Conservation (phyloP, 352 stramenopile genomes). For the Phytophthora ohioensis region DNA sequence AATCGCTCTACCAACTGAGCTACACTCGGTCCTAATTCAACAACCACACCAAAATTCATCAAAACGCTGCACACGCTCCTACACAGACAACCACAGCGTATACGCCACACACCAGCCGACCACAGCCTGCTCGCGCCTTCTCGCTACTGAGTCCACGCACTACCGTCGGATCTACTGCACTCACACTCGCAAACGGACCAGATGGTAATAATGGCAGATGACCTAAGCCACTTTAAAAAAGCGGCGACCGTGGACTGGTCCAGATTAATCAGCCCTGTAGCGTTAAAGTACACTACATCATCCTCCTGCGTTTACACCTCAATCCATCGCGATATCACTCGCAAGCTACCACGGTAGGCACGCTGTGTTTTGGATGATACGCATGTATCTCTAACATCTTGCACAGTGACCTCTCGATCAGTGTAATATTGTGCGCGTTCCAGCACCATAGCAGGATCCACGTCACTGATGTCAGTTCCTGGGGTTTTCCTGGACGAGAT, state of each 20-base stretch:
- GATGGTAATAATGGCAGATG: not conserved
- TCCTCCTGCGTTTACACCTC: too few relatives aligned
- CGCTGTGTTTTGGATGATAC: too few relatives aligned
- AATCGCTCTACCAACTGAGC: conserved; percentile 1
- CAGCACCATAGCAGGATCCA: too few relatives aligned
- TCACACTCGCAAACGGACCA: not conserved
- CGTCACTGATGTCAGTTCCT: too few relatives aligned
- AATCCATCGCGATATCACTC: too few relatives aligned
- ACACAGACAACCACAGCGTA: not conserved
- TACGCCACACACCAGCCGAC: not conserved
- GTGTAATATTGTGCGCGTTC: too few relatives aligned
- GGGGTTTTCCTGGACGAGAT: too few relatives aligned
- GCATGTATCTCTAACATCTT: too few relatives aligned
- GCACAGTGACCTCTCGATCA: too few relatives aligned
- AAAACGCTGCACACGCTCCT: not conserved
- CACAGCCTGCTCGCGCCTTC: not conserved
- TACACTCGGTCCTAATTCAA: not conserved
- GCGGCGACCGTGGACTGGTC: not conserved
- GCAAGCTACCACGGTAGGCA: too few relatives aligned
- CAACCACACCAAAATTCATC: not conserved
- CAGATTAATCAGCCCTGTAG: not conserved
- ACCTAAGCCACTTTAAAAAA: too few relatives aligned
- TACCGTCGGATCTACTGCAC: not conserved
- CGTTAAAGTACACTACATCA: too few relatives aligned
- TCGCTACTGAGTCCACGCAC: not conserved